Conservation (phyloP, 2,329 filamentous ascomycete species). For the Ophiocordyceps polyrhachis-furcata region DNA sequence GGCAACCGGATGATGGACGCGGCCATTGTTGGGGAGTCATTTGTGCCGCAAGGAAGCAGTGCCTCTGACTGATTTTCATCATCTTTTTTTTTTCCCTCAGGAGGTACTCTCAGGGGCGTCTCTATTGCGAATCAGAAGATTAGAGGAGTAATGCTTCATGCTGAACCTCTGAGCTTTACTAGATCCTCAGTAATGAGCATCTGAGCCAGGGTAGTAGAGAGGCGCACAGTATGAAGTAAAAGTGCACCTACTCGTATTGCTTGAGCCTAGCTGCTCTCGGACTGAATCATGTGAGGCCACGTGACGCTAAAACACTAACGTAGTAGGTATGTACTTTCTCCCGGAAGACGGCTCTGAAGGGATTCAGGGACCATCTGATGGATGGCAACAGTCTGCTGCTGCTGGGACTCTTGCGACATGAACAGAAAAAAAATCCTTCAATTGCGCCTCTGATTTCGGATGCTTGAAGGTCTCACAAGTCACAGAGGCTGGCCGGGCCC, state of each 20-base stretch:
- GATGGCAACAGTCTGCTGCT: constrained; percentile 8
- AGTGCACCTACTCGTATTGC: too few relatives aligned
- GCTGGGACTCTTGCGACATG: constrained; percentile 6
- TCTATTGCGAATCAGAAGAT: not conserved
- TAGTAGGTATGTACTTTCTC: not conserved
- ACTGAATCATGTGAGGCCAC: constrained; percentile 5
- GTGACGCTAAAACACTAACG: constrained; percentile 5
- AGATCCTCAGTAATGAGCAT: not conserved
- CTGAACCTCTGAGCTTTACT: not conserved
- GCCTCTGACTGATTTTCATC: not conserved
- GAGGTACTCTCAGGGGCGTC: too few relatives aligned
- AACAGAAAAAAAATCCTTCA: constrained; percentile 3
- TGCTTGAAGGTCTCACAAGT: not conserved
- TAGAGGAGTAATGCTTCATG: not conserved
- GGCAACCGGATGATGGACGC: constrained; percentile 79
- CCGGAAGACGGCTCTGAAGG: not conserved
- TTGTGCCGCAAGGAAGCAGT: constrained; percentile 15
- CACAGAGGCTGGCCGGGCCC: constrained; percentile 1
- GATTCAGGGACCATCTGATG: constrained; percentile 2
- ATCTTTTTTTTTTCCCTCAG: too few relatives aligned
- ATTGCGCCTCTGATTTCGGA: constrained; percentile 1
- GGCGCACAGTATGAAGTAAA: not conserved
- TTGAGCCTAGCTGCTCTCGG: not conserved
- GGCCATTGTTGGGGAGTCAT: constrained; percentile 55
- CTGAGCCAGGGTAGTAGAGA: not conserved